Evolutionary conservation across 2,329 filamentous ascomycete species (phyloP).

Genomic region (Aspergillus sp.): DNA sequence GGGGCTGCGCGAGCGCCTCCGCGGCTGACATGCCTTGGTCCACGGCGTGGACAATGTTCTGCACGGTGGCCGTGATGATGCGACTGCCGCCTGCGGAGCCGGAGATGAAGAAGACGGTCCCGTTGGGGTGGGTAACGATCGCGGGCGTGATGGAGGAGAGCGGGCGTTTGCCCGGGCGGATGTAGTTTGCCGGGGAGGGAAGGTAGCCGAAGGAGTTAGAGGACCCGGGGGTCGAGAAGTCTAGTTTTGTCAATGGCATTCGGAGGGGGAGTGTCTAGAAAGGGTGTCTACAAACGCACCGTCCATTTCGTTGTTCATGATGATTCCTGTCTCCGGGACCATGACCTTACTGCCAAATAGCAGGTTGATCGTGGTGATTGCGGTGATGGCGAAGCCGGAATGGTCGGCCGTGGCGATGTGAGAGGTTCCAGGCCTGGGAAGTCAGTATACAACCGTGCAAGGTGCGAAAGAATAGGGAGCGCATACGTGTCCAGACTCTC

Average conservation of each 20-base stretch:
- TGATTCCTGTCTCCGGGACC: slow-evolving; percentile 78
- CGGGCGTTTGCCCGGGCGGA: slow-evolving; percentile 76
- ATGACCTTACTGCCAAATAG: slow-evolving; percentile 79
- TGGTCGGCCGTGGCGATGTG: slow-evolving; percentile 65
- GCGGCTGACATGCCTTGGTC: slow-evolving; percentile 61
- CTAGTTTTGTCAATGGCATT: slow-evolving; percentile 52
- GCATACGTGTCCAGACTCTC: slow-evolving; percentile 62
- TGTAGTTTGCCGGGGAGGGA: slow-evolving; percentile 76
- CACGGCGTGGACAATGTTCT: slow-evolving; percentile 70
- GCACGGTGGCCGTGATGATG: slow-evolving; percentile 78
- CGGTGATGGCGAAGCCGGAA: slow-evolving; percentile 71
- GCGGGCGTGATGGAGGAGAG: slow-evolving; percentile 79
- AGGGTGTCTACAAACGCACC: too few relatives aligned
- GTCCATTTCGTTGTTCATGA: slow-evolving; percentile 66
- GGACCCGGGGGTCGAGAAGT: slow-evolving; percentile 79
- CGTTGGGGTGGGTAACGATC: slow-evolving; percentile 68
- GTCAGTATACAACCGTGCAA: too few relatives aligned
- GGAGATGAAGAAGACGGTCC: slow-evolving; percentile 65
- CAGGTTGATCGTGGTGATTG: slow-evolving; percentile 86
- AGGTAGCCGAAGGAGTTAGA: slow-evolving; percentile 83
- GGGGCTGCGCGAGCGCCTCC: slow-evolving; percentile 63
- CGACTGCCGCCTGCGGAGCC: slow-evolving; percentile 78
- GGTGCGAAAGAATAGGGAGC: not conserved
- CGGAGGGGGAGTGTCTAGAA: not conserved
- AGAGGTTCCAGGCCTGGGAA: slow-evolving; percentile 49